Evolutionary conservation across 495 filamentous ascomycete genomes (phyloP), one percentile per base, ranked within the genome.

Genomic region (Penicillium alfredii): DNA sequence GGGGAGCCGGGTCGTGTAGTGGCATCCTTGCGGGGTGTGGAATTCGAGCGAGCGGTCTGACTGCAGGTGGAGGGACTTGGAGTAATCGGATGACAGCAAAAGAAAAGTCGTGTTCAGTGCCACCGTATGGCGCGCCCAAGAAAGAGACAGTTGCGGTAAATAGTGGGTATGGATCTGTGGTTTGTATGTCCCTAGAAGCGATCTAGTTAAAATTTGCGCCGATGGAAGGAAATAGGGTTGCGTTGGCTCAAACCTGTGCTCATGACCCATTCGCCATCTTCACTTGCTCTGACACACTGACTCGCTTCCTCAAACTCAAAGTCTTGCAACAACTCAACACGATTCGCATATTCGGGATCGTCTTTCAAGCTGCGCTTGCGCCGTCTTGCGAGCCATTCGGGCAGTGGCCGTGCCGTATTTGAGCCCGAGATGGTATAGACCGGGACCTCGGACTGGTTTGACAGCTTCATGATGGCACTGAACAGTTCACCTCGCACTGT

Each of bases 271-370:
- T 97, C 81, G 22, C 90, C 89, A 76, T 99, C 93, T 39, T 96
- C 92, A 56, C 86, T 94, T 20, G 87, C 83, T 21, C 87, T 71
- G 30, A 99, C 73, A 56, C 90, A 96, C 29, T 81, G 76, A 56
- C 89, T 95, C n/a, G 93, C 88, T 61, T 99, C 93, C 53, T 97
- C 92, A 45, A 97, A 99, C 51, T 94, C 89, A 55, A 99, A 99
- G 53, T 97, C 90, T 53, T 99, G 93, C 15, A 99, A 72, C 31
- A 99, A 69, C 60, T 99, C 93, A 40, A 99, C 82, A 33, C 92
- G 83, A 56, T 87, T 94, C 36, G 87, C 80, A 64, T 84, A 96
- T 47, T 94, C 89, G 31, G 85, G 77, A 53, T 97, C 92, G 40
- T 88, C 81, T 61, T 96, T 97, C 45, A 95, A 70, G 47, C 87